phyloP scores from a whole-genome alignment of 2,329 filamentous ascomycete genomes.

The Aplosporella prunicola region DNA sequence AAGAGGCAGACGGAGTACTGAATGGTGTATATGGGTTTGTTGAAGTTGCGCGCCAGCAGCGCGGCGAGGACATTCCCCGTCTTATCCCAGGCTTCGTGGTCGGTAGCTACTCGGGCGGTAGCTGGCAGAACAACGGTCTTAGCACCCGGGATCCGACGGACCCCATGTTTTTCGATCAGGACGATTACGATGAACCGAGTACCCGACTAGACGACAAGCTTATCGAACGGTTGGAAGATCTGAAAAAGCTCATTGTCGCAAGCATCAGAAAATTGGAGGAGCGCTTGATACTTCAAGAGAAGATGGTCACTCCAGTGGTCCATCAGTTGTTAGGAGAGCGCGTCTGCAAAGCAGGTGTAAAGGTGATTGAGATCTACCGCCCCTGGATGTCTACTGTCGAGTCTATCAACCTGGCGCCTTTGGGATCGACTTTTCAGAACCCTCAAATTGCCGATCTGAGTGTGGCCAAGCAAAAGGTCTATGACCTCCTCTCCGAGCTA shows the following conservation, averaged over 20 bases:
- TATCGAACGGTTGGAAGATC: conserved; percentile 74
- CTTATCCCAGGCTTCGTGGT: conserved; percentile 88
- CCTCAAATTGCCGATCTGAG: conserved; percentile 81
- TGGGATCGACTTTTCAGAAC: conserved; percentile 70
- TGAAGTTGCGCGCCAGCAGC: conserved; percentile 85
- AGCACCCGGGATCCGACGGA: conserved; percentile 58
- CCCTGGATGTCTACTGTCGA: conserved; percentile 86
- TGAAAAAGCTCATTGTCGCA: conserved; percentile 75
- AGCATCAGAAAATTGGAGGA: conserved; percentile 83
- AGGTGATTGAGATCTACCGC: conserved; percentile 79
- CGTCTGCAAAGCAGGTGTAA: conserved; percentile 67
- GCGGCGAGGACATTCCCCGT: conserved; percentile 87
- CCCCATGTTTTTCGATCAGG: conserved; percentile 64
- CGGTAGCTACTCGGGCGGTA: conserved; percentile 73
- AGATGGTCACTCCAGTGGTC: conserved; percentile 66
- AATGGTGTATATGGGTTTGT: conserved; percentile 94
- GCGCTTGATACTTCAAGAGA: conserved; percentile 66
- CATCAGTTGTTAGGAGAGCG: conserved; percentile 76
- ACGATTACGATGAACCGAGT: conserved; percentile 77
- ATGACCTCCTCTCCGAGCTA: conserved; percentile 87
- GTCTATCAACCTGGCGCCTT: conserved; percentile 75
- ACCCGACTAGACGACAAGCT: conserved; percentile 65
- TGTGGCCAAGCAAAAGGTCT: conserved; percentile 83
- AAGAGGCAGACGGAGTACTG: conserved; percentile 94
- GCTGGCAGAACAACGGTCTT: conserved; percentile 66